Evolutionary conservation across 805 yeast species (phyloP), one percentile per base, ranked within the genome.

Genomic region (Candida vartiovaarae): DNA sequence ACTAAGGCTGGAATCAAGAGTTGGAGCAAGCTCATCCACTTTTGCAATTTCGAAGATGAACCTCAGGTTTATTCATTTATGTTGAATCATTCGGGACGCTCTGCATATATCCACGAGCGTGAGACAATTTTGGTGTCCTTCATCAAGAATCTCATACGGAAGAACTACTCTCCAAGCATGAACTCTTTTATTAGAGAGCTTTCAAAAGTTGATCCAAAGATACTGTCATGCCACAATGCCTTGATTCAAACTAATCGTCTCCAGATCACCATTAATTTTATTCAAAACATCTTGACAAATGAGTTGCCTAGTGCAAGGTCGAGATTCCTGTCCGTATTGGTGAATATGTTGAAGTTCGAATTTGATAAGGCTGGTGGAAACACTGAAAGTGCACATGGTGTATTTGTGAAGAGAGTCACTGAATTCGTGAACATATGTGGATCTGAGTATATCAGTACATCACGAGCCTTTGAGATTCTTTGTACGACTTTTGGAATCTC

Each of bases 1-100:
- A 55, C 52, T 6, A 32, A 41, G 8, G 27, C 38, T 23, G 53
- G 52, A 1, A n/a, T 50, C 15, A 57, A 47, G 4, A 52, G 47
- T 31, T 57, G 62, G 62, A 44, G 52, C 31, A 46, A 52, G 5
- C 27, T 57, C 35, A 50, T 57, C 8, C 49, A 47, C 8, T 47
- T 49, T 28, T 50, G 52, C 41, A 41, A 52, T 20, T 54, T 57
- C 39, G 47, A 46, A 3, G 57, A 57, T 40, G 59, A 56, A 27
- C 48, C 54, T 3, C 43, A 43, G 15, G 44, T 55, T 2, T 55
- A 39, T 33, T 34, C 53, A 2, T 52, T 41, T 41, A 52, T 56
- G 20, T 39, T 57, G 9, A 50, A 43, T 23, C 49, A 51, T 26
- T 49, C 56, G 1, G 55, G 56, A 1, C 2, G 10, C 0, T 32